phyloP scores from a whole-genome alignment of 345 rosid species.

The Sonneratia alba region DNA sequence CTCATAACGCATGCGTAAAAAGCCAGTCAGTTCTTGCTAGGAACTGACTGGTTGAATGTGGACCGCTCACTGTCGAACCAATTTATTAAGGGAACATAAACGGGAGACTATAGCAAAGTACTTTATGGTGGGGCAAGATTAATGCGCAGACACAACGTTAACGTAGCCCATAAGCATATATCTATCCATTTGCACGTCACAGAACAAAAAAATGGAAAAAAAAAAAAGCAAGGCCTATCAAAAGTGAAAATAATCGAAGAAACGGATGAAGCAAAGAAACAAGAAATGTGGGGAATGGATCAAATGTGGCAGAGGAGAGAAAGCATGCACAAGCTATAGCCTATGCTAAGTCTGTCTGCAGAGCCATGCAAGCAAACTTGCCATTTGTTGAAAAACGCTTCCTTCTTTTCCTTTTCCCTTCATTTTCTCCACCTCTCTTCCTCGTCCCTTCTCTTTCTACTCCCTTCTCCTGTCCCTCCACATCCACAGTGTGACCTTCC shows the following conservation, averaged over 20 bases:
- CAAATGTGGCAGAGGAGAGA: slow-evolving; percentile 8
- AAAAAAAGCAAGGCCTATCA: not conserved
- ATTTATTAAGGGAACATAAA: no score
- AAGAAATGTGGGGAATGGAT: slow-evolving; percentile 1
- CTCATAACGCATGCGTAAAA: no score
- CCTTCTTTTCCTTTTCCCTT: slow-evolving; percentile 1
- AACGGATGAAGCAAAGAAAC: not conserved
- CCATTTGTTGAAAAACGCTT: slow-evolving; percentile 9
- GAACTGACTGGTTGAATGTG: no score
- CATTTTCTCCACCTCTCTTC: not conserved
- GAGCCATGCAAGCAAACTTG: slow-evolving; percentile 10
- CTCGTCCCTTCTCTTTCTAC: not conserved
- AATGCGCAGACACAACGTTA: no score
- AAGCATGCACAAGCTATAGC: slow-evolving; percentile 17
- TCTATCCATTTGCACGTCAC: no score
- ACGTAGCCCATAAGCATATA: no score
- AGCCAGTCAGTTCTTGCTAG: no score
- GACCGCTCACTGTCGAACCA: no score
- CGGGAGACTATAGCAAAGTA: no score
- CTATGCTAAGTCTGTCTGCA: not conserved
- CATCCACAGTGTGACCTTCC: not conserved
- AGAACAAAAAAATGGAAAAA: not conserved
- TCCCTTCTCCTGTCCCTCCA: not conserved
- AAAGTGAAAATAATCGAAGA: not conserved
- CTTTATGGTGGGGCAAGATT: no score